These are phyloP conservation scores for Pseudocercospora vitis DNA, from an alignment of 2,329 filamentous ascomycete species.

Conservation along the genomic window DNA sequence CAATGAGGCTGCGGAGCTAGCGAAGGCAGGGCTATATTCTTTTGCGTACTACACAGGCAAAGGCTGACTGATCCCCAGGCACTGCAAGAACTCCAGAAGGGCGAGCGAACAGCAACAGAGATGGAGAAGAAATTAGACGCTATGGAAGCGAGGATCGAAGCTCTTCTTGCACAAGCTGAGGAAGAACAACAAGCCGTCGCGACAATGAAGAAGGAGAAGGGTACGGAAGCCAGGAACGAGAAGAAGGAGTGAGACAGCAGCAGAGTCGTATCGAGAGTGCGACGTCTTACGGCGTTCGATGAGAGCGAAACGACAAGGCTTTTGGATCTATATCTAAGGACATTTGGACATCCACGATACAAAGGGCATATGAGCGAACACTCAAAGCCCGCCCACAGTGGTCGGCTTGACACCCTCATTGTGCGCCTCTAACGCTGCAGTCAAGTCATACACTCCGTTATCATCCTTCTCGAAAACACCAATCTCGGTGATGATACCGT, in stretches of 20 bases:
- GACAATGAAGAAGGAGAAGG: conserved; percentile 28
- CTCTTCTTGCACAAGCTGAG: conserved; percentile 52
- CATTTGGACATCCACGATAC: neutral
- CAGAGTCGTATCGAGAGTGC: neutral
- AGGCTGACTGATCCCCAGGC: conserved; percentile 40
- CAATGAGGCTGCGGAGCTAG: neutral
- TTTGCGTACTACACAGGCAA: too few relatives aligned
- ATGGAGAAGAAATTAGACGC: conserved; percentile 56
- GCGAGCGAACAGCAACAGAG: conserved; percentile 56
- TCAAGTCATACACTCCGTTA: conserved; percentile 65
- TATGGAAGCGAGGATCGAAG: conserved; percentile 58
- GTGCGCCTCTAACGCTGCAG: conserved; percentile 35
- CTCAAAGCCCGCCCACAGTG: conserved; percentile 34
- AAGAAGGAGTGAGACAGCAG: conserved; percentile 4
- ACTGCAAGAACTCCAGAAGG: conserved; percentile 53
- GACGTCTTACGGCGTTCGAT: neutral
- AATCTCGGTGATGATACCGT: conserved; percentile 90
- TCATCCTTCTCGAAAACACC: conserved; percentile 77
- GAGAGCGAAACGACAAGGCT: neutral
- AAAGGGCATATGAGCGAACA: neutral
- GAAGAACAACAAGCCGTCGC: conserved; percentile 39
- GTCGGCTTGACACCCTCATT: conserved; percentile 38
- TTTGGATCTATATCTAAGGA: conserved; percentile 1
- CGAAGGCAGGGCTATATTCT: neutral
- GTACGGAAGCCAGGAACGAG: neutral